Base-by-base conservation (phyloP, 1,284 basidiomycete species). In the Malassezia nana region DNA sequence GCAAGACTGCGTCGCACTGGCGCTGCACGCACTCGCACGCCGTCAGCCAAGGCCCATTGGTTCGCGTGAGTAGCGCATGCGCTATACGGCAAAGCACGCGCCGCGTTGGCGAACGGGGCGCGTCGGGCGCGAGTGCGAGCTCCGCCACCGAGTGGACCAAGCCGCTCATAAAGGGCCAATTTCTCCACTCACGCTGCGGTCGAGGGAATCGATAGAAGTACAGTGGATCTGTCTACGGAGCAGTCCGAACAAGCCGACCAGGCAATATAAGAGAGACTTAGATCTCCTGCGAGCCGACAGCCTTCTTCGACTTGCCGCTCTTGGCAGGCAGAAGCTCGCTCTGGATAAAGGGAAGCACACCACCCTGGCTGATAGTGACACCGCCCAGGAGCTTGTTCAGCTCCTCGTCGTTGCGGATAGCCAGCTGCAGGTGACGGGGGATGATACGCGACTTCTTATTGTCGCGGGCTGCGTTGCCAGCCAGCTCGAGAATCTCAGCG, bases 381-480 rank as follows among this genome's bases (percentile, higher is more conserved):
- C 83, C 80, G 45, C 87, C 87, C 43, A 90, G 80, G 41, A 87
- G 81, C 69, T 82, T 84, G 76, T 83, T 82, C 68, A 85, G 73
- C 67, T 76, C 75, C 62, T 76, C 75, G 48, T 76, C 75, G 62
- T 67, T 67, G 64, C 87, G 81, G 76, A 91, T 88, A 64, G 87
- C 88, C 59, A 90, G 84, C 75, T 89, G 87, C 55, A 90, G 75
- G 77, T 90, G 87, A 74, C 88, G 83, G 56, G 88, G 88, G 15
- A 89, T 85, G 74, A 90, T 89, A 83, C 87, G 87, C 72, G 86
- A 85, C 80, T 89, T 80, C 80, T 83, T 83, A 78, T 84, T 83
- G 76, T 78, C 76, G 64, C 76, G 76, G 50, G 67, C 77, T 43
- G 85, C 86, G 77, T 87, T 87, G 54, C 87, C 87, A 47, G 87